Evolutionary conservation across 148 eudicot species (phyloP), one percentile per base, ranked within the genome.

Genomic region (Polygonum maritimum): DNA sequence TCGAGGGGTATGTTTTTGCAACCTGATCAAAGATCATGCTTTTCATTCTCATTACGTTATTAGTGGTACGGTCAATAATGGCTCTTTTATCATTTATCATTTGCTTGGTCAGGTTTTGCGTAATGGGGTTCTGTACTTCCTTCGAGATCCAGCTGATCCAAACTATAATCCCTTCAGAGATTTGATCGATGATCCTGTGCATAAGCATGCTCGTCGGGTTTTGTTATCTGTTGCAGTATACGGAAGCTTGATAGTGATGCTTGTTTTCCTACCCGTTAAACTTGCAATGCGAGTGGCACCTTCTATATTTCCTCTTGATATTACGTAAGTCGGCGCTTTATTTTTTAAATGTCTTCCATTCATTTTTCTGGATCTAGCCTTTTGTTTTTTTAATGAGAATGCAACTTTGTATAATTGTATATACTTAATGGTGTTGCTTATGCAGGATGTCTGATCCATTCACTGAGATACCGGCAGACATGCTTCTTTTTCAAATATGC

Each of bases 71-170:
- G 6, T 51, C 55, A 44, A 69, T 45, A 18, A 52, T 21, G 11
- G 26, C 26, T 45, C 75, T 4, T 18, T 69, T 76, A 71, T 60
- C 38, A 11, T 39, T 35, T 51, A 22, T 44, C 21, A n/a, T 57
- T 19, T 70, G 74, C 67, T 79, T 75, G 77, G 31, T 65, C 74
- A 94, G 98, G 98, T 92, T 76, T 83, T 94, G 82, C 97, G 98
- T 33, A 85, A 75, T 85, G 97, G 98, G 26, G 98, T 94, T 72
- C 93, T 94, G n/a, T 94, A 94, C 82, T 94, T 94, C 78, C 96
- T 94, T 63, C 97, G 98, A 75, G 98, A 94, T 85, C 98, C 98
- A 6, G 97, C 97, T 48, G 98, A 94, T 87, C 98, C 97, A 71
- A 94, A 94, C 82, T 92, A 92, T 83, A 94, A 94, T 48, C 97